Percentiles rank a stretch among this genome's conserved stretches.
Evolutionary conservation across 768 basidiomycete genomes (phyloP).

Genomic region (Kwoniella bestiolae): DNA sequence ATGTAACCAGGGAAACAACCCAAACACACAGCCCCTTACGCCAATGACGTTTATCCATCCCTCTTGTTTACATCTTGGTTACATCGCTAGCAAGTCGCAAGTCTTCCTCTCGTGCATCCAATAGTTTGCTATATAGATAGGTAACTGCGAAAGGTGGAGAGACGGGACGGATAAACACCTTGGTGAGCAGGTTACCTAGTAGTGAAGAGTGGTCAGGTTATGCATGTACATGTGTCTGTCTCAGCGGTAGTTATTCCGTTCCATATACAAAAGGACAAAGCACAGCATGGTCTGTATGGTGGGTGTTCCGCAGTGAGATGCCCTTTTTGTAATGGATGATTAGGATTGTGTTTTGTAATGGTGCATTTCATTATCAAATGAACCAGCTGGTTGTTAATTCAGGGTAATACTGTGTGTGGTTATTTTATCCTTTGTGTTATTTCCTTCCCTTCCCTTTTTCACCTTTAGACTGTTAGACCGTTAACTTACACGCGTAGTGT

Average conservation of each 20-base stretch:
- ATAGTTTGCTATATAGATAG: background rate
- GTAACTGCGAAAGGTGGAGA: background rate
- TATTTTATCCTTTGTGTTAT: slow-evolving; percentile 1
- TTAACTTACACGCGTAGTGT: background rate
- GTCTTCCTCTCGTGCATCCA: background rate
- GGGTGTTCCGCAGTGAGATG: background rate
- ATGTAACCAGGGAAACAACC: background rate
- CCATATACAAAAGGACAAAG: background rate
- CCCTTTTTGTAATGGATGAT: background rate
- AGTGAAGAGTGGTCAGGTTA: background rate
- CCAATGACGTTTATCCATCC: background rate
- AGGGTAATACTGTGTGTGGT: background rate
- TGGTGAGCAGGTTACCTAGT: too few species aligned
- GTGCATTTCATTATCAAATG: background rate
- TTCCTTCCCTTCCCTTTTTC: background rate
- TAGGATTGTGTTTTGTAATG: background rate
- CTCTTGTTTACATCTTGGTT: background rate
- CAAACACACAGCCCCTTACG: slow-evolving; percentile 12
- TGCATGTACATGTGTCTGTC: background rate
- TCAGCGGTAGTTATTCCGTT: background rate
- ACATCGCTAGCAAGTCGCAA: background rate
- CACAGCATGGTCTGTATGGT: background rate
- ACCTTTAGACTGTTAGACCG: too few species aligned
- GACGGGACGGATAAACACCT: background rate
- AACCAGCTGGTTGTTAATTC: background rate